Base-by-base conservation (phyloP, 2,329 filamentous ascomycete genomes). In the Zasmidium citrigriseum region DNA sequence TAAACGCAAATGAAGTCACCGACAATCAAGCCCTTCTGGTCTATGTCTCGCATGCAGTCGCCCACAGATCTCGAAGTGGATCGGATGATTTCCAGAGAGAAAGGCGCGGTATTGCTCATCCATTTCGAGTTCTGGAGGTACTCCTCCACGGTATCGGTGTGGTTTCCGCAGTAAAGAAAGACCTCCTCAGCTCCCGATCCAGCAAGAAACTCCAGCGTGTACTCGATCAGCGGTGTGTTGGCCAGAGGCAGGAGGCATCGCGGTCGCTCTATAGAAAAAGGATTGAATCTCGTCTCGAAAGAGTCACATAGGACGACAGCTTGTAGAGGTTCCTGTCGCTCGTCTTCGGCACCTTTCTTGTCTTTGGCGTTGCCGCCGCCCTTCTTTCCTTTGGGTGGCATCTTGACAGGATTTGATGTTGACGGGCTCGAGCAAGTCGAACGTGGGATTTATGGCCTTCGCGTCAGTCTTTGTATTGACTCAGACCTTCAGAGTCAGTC, bases 161-260 rank as follows among this genome's bases (percentile, higher is more conserved):
- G 92, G 24, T 91, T 87, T 60, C 91, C 90, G 68, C 89, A 93
- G 78, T 97, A 98, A 58, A 99, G 84, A 73, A 90, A 96, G 54
- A 98, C 89, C 65, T 97, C 91, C 67, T 95, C 87, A n/a, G 98
- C 92, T 58, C 93, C 92, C 58, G 95, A 92, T 83, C 93, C 93
- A 64, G 92, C 92, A 0, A 99, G 86, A 70, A 96, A 98, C 72
- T 98, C 93, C 69, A 98, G 87, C 3, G 93, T 98, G 75, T 99
- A 98, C 76, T 99, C 95, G 77, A 99, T 96, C 63, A 99, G 82
- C 34, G 95, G 93, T 1, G 89, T 93, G 75, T 98, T 98, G 60
- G 91, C 95, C 60, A 99, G 83, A 11, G 93, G 92, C 5, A 99
- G 82, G 27, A 99, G 88, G 79, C 95, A 98, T 90, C 95, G 85